Evolutionary conservation across 2,329 filamentous ascomycete species (phyloP), one percentile per base, ranked within the genome.

Genomic region (Arthrobotrys sphaeroides): DNA sequence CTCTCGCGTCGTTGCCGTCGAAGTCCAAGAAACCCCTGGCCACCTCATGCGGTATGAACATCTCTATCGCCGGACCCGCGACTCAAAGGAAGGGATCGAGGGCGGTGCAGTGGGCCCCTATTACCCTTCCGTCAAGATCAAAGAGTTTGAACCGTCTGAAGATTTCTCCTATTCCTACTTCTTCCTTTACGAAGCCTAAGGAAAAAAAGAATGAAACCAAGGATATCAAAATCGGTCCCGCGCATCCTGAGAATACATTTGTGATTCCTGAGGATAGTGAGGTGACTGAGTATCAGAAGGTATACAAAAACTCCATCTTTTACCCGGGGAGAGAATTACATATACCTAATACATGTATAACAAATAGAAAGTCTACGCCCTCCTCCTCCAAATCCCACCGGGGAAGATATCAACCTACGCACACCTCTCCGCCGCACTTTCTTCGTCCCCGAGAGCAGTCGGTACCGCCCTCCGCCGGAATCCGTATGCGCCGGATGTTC

Each of bases 391-490:
- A 80, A 91, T 96, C 73, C 93, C 93, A 0, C 82, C 83, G 13
- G 93, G 93, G 31, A 85, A 85, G 64, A 90, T 93, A 80, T 92
- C 91, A 0, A 94, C 92, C 0, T 96, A 97, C 83, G 90, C 87
- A 2, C 85, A 90, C 0, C 84, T 96, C 62, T 88, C 93, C 0
- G 85, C 85, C 6, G 87, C 90, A 70, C 85, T 94, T 13, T 82
- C 84, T 9, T 92, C 91, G 20, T 92, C 90, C 2, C 90, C 92
- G 1, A 86, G 92, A 43, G 92, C 92, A 0, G 88, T 95, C 3
- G 92, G 92, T 13, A 92, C 91, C 73, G 91, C 91, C 1, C 85
- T 96, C 80, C 87, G 33, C 16, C 72, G 80, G 60, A 96, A 96
- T 81, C 92, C 92, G 0, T 96, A 94, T 79, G 92, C 93, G 12